phyloP scores from a whole-genome alignment of 1,139 yeast genomes.

The Sugiyamaella grinbergsii region DNA sequence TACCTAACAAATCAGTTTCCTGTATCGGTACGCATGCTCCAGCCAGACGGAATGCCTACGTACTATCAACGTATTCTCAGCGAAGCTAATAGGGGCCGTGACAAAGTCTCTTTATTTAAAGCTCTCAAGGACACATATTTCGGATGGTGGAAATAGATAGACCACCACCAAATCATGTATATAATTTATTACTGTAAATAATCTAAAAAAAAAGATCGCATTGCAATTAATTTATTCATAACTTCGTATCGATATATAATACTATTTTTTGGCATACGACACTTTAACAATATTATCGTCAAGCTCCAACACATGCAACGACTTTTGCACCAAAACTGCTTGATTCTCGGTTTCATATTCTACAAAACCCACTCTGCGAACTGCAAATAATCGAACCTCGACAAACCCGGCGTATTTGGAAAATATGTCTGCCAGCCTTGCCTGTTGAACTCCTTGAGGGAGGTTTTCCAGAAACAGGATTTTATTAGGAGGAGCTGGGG shows the following conservation, averaged over 20 bases:
- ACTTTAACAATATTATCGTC: constrained; percentile 45
- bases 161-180: too few species aligned
- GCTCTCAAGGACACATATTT: constrained; percentile 39
- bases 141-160: constrained; percentile 41
- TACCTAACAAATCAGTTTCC: constrained; percentile 32
- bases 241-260: constrained; percentile 11
- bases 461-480: constrained; percentile 68
- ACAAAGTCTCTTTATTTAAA: constrained; percentile 56
- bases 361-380: constrained; percentile 73
- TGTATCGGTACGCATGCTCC: constrained; percentile 57
- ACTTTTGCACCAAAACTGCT: constrained; percentile 51
- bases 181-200: constrained; percentile 19
- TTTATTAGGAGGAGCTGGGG: constrained; percentile 63
- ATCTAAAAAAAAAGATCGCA: not conserved
- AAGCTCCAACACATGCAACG: constrained; percentile 44
- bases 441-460: constrained; percentile 51
- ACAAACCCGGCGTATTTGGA: constrained; percentile 58
- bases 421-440: constrained; percentile 51
- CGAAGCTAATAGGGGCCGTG: constrained; percentile 73
- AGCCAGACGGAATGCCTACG: constrained; percentile 80
- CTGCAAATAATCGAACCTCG: constrained; percentile 65
- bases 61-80: constrained; percentile 71
- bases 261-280: constrained; percentile 55
- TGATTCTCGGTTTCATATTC: constrained; percentile 64
- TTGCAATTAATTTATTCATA: constrained; percentile 14